Evolutionary conservation across 2,329 filamentous ascomycete genomes (phyloP), one percentile per base, ranked within the genome.

Genomic region (Phialemoniopsis sp.): DNA sequence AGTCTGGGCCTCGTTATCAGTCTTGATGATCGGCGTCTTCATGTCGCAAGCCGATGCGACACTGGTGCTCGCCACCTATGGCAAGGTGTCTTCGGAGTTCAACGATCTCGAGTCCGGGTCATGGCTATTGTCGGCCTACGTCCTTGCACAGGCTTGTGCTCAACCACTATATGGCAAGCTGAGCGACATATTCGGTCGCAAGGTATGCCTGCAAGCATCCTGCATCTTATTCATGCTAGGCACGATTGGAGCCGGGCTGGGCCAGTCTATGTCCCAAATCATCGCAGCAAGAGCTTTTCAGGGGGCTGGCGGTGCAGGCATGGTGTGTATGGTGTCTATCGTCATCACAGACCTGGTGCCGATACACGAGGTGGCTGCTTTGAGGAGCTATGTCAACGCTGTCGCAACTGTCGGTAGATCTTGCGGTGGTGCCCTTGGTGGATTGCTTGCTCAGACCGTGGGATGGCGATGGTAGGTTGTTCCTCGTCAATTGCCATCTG

Each of bases 111-210:
- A 34, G 10, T 26, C 19, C 14, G 41, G 32, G 4, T 40, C 41
- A 3, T 43, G 41, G 41, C 35, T 43, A 8, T n/a, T 43, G 29
- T 40, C 41, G 9, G 34, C 33, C 7, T 40, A 43, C 31, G 37
- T 33, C 16, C 37, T 43, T 12, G 35, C 77, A 4, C 83, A 84
- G n/a, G 15, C 16, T 12, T 16, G 33, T 21, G 33, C 17, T 47
- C 82, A 86, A 51, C 82, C 81, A 1, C 56, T 83, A 3, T 83
- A 80, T 44, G 80, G 80, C 29, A 80, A 78, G 44, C 60, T 82
- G 8, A 73, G 67, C 36, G 78, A 82, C 48, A 79, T 81, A 29
- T 82, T 80, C 50, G 76, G 77, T 3, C 67, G 78, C 5, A 80
- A 82, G 50, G 46, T 67, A 49, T 76, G 72, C 42, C 60, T 83